These are phyloP conservation scores for Aristolochia californica DNA, from an alignment of 164 flowering plant genomes.

Conservation along the genomic window DNA sequence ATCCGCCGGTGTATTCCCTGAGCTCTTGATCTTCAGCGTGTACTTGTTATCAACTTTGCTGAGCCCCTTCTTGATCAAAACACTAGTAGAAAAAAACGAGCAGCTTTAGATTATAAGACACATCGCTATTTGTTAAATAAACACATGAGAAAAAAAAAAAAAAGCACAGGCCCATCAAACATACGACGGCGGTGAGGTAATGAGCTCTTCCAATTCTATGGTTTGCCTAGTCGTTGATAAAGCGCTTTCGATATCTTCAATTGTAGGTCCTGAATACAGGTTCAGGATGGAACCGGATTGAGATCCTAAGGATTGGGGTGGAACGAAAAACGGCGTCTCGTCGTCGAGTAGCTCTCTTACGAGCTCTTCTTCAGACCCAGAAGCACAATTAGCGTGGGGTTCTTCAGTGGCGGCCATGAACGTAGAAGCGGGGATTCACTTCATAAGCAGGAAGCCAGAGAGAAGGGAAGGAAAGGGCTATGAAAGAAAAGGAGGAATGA, in stretches of 20 bases:
- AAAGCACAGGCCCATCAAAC: background rate
- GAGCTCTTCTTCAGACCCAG: constrained; percentile 31
- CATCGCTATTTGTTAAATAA: too few species aligned
- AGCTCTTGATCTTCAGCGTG: constrained; percentile 57
- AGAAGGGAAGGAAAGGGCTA: constrained; percentile 2
- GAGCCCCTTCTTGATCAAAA: constrained; percentile 30
- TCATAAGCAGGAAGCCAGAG: constrained; percentile 2
- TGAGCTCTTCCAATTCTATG: constrained; percentile 7
- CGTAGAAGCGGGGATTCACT: constrained; percentile 3
- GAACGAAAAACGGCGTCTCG: constrained; percentile 36
- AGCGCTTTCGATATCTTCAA: constrained; percentile 42
- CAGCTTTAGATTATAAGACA: too few species aligned
- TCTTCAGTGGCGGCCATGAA: constrained; percentile 21
- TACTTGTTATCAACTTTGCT: constrained; percentile 56
- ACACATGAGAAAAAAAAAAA: background rate
- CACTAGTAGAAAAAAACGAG: constrained; percentile 27
- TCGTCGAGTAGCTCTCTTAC: constrained; percentile 52
- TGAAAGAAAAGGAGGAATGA: background rate
- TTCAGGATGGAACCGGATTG: constrained; percentile 15
- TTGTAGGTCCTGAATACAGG: constrained; percentile 44
- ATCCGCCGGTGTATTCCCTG: constrained; percentile 49
- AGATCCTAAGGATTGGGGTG: constrained; percentile 12
- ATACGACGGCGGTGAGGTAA: constrained; percentile 29
- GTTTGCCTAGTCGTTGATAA: constrained; percentile 18
- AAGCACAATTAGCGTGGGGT: constrained; percentile 15